phyloP scores from a whole-genome alignment of 345 rosid genomes.

The Hypericum perforatum region DNA sequence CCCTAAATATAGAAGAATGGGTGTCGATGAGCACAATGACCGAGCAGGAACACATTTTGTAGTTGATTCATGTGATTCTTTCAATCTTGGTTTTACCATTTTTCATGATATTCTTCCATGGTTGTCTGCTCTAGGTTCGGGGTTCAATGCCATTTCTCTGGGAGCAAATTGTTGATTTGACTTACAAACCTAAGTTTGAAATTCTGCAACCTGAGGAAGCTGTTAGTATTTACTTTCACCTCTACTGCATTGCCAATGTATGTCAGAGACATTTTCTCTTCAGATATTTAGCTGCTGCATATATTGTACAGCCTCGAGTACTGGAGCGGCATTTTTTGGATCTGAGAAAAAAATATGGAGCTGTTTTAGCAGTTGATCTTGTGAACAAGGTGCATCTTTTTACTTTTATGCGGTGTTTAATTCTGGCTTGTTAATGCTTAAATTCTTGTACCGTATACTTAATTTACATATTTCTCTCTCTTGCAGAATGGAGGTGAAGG shows the following conservation, averaged over 20 bases:
- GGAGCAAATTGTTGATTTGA: slow-evolving; percentile 94
- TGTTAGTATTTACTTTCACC: slow-evolving; percentile 38
- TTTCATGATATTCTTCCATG: slow-evolving; percentile 5
- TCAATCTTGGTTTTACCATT: not conserved
- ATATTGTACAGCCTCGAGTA: slow-evolving; percentile 47
- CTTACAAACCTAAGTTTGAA: slow-evolving; percentile 97
- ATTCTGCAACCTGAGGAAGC: slow-evolving; percentile 85
- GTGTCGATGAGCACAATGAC: no score
- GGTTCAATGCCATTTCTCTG: slow-evolving; percentile 92
- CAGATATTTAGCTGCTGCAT: slow-evolving; percentile 6
- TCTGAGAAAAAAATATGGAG: slow-evolving; percentile 80
- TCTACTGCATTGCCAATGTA: slow-evolving; percentile 6
- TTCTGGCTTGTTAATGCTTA: no score
- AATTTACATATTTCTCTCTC: slow-evolving; percentile 18
- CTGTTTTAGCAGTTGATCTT: slow-evolving; percentile 75
- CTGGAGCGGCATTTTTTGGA: slow-evolving; percentile 92
- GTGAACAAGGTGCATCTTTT: slow-evolving; percentile 60
- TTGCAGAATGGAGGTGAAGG: slow-evolving; percentile 95
- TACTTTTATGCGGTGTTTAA: not conserved
- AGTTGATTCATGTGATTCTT: no score
- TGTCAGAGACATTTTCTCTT: not conserved
- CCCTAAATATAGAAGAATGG: no score
- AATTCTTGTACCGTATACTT: not conserved
- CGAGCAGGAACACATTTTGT: no score
- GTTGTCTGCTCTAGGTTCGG: slow-evolving; percentile 46